Base-by-base conservation (phyloP, 2,329 filamentous ascomycete species). In the Diaporthe helianthi region DNA sequence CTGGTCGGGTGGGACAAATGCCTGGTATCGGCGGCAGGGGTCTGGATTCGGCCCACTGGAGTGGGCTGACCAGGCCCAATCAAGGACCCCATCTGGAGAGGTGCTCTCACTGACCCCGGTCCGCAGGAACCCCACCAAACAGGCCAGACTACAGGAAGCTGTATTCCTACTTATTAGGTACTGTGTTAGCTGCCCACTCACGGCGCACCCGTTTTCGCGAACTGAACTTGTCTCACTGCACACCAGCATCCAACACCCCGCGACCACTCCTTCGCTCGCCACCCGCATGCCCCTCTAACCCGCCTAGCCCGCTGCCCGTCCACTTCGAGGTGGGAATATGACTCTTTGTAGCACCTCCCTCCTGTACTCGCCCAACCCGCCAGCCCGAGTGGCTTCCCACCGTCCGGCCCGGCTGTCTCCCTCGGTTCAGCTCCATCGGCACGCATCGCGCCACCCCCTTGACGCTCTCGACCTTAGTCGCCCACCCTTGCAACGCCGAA, bases 1-100 rank as follows among this genome's bases (percentile, higher is more conserved):
- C 31, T 29, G 24, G 33, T n/a, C 17, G n/a, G 29, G 65, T 67
- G 65, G 65, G 65, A 49, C 44, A 17, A 58, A 58, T 38, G 38
- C 55, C 44, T 38, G n/a, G 52, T 58, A 70, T 46, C 63, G 65
- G 65, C 65, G 55, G 54, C 67, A 51, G 55, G 51, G 26, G 44
- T 22, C 44, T 24, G 55, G 29, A 55, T 47, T 33, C 38, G 51
- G 64, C 58, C 67, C 24, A 12, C 19, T 53, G 24, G 66, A 49
- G 41, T 41, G 54, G 67, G 63, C 67, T 41, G 61, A 33, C 49
- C 70, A 67, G 22, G 44, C 58, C 70, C 70, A 71, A 69, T 69
- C 52, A 53, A 52, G 47, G 46, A 13, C 46, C 61, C n/a, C 22
- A 13, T n/a, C 9, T 41, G 61, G 46, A 61, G 67, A 53, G 51